Base-by-base conservation (phyloP, 2,329 filamentous ascomycete species). In the Malbranchea cinnamomea region DNA sequence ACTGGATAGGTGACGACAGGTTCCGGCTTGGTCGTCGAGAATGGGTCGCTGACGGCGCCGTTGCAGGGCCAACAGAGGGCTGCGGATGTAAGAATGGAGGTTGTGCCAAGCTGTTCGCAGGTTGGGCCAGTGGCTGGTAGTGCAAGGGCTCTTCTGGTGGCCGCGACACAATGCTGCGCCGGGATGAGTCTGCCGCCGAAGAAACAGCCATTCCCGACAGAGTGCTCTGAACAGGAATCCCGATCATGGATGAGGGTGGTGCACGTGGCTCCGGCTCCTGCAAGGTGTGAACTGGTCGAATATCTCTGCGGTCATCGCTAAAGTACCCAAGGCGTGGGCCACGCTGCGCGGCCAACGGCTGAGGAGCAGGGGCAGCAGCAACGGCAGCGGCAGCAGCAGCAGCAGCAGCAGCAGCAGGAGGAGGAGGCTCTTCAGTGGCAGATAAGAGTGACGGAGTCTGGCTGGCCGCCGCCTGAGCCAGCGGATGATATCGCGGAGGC, bases 251-350 rank as follows among this genome's bases (percentile, higher is more conserved):
- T n/a, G n/a, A n/a, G n/a, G n/a, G n/a, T n/a, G n/a, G n/a, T n/a
- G n/a, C n/a, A n/a, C n/a, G n/a, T n/a, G n/a, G n/a, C n/a, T n/a
- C n/a, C 11, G 16, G 14, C 16, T 41, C 38, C 13, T 33, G 37
- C 25, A 32, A 12, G 11, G 36, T 12, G 17, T 28, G 16, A 5
- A 38, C 31, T 4, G 45, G 34, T 24, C 45, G 37, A 19, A 26
- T 40, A 11, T 57, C 54, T 19, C 50, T 43, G 15, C 50, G 43
- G 5, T 58, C 56, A 8, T 62, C 58, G 17, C 51, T 50, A 34
- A 63, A 63, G 27, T 57, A 58, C 22, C 59, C 59, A 31, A 53
- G 34, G 16, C 52, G 55, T 6, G 59, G 59, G n/a, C 59, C 59
- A 35, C 48, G 49, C 22, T 41, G 41, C 12, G 48, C 39, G 16